These are phyloP conservation scores for Arabidopsis arenosa DNA, from an alignment of 345 rosid genomes.

Conservation along the genomic window DNA sequence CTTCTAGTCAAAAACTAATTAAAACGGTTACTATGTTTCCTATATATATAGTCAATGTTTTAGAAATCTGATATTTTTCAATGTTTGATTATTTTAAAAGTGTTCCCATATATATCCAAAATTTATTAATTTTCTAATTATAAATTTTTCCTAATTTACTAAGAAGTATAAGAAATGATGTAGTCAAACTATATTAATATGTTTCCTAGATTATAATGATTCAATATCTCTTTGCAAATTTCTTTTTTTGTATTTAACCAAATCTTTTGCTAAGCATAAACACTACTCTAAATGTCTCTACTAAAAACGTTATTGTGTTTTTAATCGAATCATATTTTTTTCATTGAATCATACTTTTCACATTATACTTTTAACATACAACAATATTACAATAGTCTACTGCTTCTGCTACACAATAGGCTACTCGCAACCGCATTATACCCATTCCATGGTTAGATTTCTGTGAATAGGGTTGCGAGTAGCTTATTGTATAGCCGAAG, in stretches of 20 bases:
- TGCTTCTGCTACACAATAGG: background rate
- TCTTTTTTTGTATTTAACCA: background rate
- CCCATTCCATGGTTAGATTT: background rate
- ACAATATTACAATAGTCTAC: background rate
- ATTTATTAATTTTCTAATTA: background rate
- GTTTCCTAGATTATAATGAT: conserved; percentile 1
- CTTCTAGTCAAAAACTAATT: background rate
- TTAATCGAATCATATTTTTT: background rate
- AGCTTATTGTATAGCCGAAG: background rate
- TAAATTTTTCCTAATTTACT: background rate
- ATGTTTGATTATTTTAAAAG: background rate
- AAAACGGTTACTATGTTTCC: background rate
- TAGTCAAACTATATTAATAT: conserved; percentile 14
- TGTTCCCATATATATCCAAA: background rate
- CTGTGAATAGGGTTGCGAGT: too few relatives aligned
- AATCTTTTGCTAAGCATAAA: conserved; percentile 2
- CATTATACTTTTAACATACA: background rate
- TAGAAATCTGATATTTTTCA: background rate
- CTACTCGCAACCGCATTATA: background rate
- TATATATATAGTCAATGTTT: background rate
- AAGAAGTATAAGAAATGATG: background rate
- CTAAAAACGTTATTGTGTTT: background rate
- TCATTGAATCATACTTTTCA: background rate
- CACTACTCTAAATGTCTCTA: background rate
- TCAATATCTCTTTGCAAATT: background rate